Evolutionary conservation across 495 filamentous ascomycete species (phyloP), one percentile per base, ranked within the genome.

Genomic region (Monascus purpureus): DNA sequence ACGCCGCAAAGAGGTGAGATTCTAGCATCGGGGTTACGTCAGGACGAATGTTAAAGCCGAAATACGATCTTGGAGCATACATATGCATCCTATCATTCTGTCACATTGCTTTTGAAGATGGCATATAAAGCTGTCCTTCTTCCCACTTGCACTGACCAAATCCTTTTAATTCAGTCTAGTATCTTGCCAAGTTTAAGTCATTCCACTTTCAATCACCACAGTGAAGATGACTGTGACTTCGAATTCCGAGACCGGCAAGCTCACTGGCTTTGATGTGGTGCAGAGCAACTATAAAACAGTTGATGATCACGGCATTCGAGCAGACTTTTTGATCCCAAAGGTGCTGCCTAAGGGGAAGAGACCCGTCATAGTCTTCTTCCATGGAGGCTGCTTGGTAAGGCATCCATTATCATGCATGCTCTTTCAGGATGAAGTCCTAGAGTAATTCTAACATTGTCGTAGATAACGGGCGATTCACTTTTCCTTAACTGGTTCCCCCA

Each of bases 361-460:
- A 35, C 55, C 55, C 1, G 19, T 48, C 0, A 50, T 59, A 28
- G 31, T 48, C 3, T 48, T 39, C 22, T 50, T 53, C 35, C 55
- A 59, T 15, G 52, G 50, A 6, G 55, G 55, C 23, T 50, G 50
- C n/a, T 35, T 59, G 25, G 54, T 58, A 45, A 20, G 38, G 32
- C 8, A 13, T 16, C 6, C 13, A 25, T 3, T 8, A 25, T 16
- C 23, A 13, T 24, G 4, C 8, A n/a, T 28, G 3, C 4, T 16
- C 1, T 15, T 7, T 31, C 8, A 12, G 12, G 12, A 27, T 11
- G 28, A 7, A 23, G 0, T 6, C 8, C 2, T 12, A 25, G 18
- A 33, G 19, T 24, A 28, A 20, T 12, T 36, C 28, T 28, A 36
- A 35, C 8, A 11, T 6, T n/a, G 13, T 17, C 16, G 8, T 20